Conservation (phyloP, 108 stramenopile species). For the Skeletonema costatum region DNA sequence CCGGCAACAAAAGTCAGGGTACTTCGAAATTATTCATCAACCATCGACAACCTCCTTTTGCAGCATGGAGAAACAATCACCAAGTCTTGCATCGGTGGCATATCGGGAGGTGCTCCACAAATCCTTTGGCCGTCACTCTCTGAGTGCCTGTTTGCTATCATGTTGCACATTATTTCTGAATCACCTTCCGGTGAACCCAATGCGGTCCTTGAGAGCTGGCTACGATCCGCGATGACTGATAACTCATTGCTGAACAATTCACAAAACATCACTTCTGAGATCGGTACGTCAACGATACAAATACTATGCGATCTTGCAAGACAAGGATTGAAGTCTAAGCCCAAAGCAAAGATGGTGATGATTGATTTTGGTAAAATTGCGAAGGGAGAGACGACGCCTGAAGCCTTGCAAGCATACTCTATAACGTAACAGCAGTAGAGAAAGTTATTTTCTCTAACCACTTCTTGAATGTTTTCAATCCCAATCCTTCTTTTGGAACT, state of each 20-base stretch:
- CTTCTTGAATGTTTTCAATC: not conserved
- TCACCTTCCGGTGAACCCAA: conserved; percentile 17
- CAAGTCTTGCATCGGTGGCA: conserved; percentile 43
- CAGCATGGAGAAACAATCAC: conserved; percentile 47
- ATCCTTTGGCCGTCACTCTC: conserved; percentile 56
- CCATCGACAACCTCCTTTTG: conserved; percentile 49
- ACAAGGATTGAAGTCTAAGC: conserved; percentile 43
- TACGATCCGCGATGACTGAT: conserved; percentile 22
- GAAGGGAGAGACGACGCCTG: conserved; percentile 55
- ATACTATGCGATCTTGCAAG: conserved; percentile 48
- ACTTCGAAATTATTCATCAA: not conserved
- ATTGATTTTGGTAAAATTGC: conserved; percentile 56
- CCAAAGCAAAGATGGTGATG: conserved; percentile 58
- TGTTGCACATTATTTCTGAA: conserved; percentile 29
- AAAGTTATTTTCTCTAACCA: not conserved
- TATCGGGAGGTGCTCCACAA: conserved; percentile 57
- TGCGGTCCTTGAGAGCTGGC: conserved; percentile 12
- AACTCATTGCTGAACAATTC: not conserved
- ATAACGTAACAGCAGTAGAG: not conserved
- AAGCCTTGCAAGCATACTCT: conserved; percentile 50
- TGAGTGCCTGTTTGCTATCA: conserved; percentile 55
- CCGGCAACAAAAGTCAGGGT: not conserved
- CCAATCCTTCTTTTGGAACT: no score
- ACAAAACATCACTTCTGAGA: conserved; percentile 21
- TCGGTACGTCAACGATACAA: conserved; percentile 11